These are phyloP conservation scores for Apiosordaria backusii DNA, from an alignment of 495 filamentous ascomycete genomes.

Conservation along the genomic window DNA sequence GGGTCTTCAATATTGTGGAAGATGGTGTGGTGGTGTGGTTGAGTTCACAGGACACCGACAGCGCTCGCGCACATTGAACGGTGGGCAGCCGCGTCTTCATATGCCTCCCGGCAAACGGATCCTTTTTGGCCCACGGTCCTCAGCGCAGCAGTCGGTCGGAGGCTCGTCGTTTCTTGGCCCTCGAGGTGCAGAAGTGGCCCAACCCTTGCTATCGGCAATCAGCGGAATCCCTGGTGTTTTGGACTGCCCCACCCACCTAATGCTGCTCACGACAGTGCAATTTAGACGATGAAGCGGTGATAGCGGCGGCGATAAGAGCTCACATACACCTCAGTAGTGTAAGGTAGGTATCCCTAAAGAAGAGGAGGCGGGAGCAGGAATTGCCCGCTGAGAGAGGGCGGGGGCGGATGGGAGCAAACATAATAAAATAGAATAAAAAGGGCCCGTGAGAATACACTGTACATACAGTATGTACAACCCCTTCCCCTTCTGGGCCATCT, in stretches of 20 bases:
- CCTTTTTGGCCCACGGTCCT: neutral
- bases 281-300: constrained; percentile 4
- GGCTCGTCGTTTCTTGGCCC: constrained; percentile 4
- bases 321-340: too few relatives aligned
- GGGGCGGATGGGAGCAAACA: too few relatives aligned
- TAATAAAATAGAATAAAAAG: neutral
- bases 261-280: constrained; percentile 16
- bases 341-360: too few relatives aligned
- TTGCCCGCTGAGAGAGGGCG: neutral
- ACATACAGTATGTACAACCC: too few relatives aligned
- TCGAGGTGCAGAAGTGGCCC: constrained; percentile 15
- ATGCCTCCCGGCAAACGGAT: constrained; percentile 1
- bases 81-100: constrained; percentile 15
- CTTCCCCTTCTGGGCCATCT: neutral
- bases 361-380: neutral
- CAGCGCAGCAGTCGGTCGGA: neutral
- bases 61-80: constrained; percentile 13
- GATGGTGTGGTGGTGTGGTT: neutral
- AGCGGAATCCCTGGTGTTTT: constrained; percentile 20
- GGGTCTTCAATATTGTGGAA: too few relatives aligned
- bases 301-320: neutral
- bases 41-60: neutral
- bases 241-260: constrained; percentile 20
- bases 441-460: neutral
- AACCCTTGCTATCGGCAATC: constrained; percentile 21